Evolutionary conservation across 495 filamentous ascomycete species (phyloP).

Genomic region (Paragyromitra xinjiangensis): DNA sequence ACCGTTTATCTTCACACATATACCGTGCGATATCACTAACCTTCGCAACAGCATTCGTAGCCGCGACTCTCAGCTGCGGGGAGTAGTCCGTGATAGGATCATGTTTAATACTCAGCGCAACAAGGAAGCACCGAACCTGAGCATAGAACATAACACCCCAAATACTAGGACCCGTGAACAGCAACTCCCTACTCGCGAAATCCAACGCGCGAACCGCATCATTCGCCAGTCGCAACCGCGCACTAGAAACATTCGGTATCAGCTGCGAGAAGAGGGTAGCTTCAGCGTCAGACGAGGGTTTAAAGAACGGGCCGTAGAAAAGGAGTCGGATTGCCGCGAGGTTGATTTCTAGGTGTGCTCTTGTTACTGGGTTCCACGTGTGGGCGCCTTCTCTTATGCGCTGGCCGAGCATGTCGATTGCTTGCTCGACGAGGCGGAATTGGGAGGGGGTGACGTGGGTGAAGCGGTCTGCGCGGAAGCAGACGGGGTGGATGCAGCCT

Average conservation of each 20-base stretch:
- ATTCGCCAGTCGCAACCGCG: constrained; percentile 29
- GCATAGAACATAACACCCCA: constrained; percentile 53
- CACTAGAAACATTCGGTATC: constrained; percentile 32
- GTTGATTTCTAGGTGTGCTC: constrained; percentile 47
- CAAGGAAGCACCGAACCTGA: constrained; percentile 46
- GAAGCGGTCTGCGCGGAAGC: constrained; percentile 47
- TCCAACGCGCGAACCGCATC: constrained; percentile 32
- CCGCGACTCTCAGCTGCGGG: constrained; percentile 24
- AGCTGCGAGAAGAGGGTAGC: constrained; percentile 32
- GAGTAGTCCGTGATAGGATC: constrained; percentile 49
- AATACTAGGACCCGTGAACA: constrained; percentile 47
- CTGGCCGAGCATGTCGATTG: constrained; percentile 20
- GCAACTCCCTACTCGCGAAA: constrained; percentile 44
- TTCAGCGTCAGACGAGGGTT: constrained; percentile 35
- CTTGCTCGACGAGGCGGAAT: constrained; percentile 40
- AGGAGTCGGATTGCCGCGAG: constrained; percentile 40
- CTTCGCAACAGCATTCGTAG: constrained; percentile 38
- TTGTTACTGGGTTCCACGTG: constrained; percentile 11
- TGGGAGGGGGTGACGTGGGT: constrained; percentile 30
- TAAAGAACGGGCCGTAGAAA: constrained; percentile 54
- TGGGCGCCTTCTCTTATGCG: constrained; percentile 24
- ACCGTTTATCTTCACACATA: constrained; percentile 48
- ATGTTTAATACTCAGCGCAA: constrained; percentile 50
- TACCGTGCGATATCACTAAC: constrained; percentile 42
- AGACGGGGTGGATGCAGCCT: constrained; percentile 45